Conservation (phyloP, 345 rosid species). For the Sonneratia alba region DNA sequence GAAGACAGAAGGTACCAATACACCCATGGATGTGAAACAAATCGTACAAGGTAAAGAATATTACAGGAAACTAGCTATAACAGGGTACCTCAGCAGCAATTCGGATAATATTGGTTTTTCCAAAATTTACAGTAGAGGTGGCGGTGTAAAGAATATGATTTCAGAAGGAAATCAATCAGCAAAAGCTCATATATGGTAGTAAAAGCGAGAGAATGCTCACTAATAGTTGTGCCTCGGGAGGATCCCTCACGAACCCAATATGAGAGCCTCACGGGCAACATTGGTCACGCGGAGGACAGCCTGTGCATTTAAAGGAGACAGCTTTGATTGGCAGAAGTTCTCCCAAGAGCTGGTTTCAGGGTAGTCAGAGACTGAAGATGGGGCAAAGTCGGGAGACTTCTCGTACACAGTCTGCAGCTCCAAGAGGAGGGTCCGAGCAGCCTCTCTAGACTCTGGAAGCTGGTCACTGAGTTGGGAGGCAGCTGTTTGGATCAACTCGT, state of each 20-base stretch:
- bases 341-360: constrained; percentile 63
- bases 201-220: constrained; percentile 20
- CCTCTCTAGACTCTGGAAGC: constrained; percentile 93
- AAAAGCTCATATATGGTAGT: constrained; percentile 13
- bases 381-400: constrained; percentile 28
- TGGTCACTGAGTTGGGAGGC: constrained; percentile 90
- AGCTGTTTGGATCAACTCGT: constrained; percentile 66
- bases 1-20: not conserved
- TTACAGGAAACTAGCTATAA: not conserved
- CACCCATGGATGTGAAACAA: not conserved
- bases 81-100: constrained; percentile 4
- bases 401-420: constrained; percentile 68
- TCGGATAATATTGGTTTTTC: constrained; percentile 17
- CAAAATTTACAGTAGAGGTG: constrained; percentile 30
- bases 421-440: constrained; percentile 75
- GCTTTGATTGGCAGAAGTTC: constrained; percentile 69
- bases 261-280: constrained; percentile 44
- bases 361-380: constrained; percentile 27
- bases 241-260: constrained; percentile 36
- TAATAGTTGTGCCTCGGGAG: constrained; percentile 7
- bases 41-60: not conserved
- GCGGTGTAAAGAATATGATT: constrained; percentile 9
- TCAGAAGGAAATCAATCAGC: constrained; percentile 16
- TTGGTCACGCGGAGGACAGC: constrained; percentile 89
- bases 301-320: constrained; percentile 71